Conservation (phyloP, 768 basidiomycete genomes). For the Boletus sensibilis region DNA sequence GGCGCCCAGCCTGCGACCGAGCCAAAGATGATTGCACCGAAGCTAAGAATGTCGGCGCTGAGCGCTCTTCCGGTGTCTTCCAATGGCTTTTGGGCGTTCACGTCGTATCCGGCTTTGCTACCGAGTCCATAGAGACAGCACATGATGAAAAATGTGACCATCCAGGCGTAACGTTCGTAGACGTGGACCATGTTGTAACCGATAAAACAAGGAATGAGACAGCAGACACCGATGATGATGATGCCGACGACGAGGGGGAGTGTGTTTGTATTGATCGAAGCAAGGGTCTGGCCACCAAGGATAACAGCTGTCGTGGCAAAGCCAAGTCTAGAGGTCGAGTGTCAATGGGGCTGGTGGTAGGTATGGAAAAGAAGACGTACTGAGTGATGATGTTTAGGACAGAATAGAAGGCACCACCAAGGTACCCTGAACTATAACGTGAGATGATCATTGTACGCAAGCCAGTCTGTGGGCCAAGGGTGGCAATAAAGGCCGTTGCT, state of each 20-base stretch:
- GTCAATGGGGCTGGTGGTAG: neutral
- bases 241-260: slow-evolving; percentile 50
- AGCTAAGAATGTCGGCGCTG: slow-evolving; percentile 49
- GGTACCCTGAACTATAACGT: slow-evolving; percentile 48
- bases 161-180: slow-evolving; percentile 60
- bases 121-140: slow-evolving; percentile 53
- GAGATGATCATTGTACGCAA: slow-evolving; percentile 54
- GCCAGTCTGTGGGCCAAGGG: slow-evolving; percentile 52
- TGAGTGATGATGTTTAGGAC: slow-evolving; percentile 55
- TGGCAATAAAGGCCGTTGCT: slow-evolving; percentile 50
- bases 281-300: slow-evolving; percentile 51
- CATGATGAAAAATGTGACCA: slow-evolving; percentile 45
- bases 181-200: slow-evolving; percentile 47
- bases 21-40: slow-evolving; percentile 53
- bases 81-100: slow-evolving; percentile 39
- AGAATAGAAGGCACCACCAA: slow-evolving; percentile 49
- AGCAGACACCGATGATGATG: slow-evolving; percentile 44
- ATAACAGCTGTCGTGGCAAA: slow-evolving; percentile 51
- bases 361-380: slow-evolving; percentile 15
- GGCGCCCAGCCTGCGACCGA: slow-evolving; percentile 50
- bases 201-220: slow-evolving; percentile 45
- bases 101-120: slow-evolving; percentile 44
- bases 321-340: slow-evolving; percentile 36
- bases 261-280: slow-evolving; percentile 43
- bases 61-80: slow-evolving; percentile 46